Evolutionary conservation across 2,329 filamentous ascomycete genomes (phyloP).

Genomic region (Eurotiales sp.): DNA sequence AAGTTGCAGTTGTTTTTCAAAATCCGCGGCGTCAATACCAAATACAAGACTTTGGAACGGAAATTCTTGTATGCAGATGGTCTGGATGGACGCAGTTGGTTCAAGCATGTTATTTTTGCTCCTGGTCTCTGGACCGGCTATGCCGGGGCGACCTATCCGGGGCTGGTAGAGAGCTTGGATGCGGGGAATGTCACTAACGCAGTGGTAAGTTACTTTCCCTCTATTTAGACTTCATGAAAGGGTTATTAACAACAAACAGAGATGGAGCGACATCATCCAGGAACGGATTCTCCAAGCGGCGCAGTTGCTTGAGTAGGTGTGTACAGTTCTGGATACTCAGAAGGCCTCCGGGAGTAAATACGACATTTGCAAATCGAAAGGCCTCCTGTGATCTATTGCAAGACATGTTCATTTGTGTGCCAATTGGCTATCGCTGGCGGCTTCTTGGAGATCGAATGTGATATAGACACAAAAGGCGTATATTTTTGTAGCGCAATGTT

Average conservation of each 20-base stretch:
- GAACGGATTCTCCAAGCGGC: slow-evolving; percentile 33
- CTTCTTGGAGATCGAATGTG: too few relatives aligned
- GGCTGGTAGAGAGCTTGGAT: slow-evolving; percentile 60
- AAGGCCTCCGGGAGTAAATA: too few relatives aligned
- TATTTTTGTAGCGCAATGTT: too few relatives aligned
- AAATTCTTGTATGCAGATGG: slow-evolving; percentile 73
- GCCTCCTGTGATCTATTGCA: too few relatives aligned
- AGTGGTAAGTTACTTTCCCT: slow-evolving; percentile 44
- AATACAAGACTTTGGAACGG: slow-evolving; percentile 81
- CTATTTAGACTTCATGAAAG: not conserved
- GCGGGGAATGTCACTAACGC: slow-evolving; percentile 45
- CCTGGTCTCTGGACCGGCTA: slow-evolving; percentile 92
- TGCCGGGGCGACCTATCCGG: slow-evolving; percentile 66
- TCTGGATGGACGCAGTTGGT: slow-evolving; percentile 78
- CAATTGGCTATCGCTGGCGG: too few relatives aligned
- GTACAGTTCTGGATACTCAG: not conserved
- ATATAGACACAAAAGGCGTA: too few relatives aligned
- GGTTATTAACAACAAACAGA: slow-evolving; percentile 23
- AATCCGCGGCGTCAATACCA: slow-evolving; percentile 66
- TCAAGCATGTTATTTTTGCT: slow-evolving; percentile 92
- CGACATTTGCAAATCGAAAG: too few relatives aligned
- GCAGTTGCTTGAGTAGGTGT: slow-evolving; percentile 21
- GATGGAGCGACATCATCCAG: slow-evolving; percentile 39
- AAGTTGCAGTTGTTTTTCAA: slow-evolving; percentile 61
- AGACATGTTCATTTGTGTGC: too few relatives aligned